These are phyloP conservation scores for Lactarius hengduanensis DNA, from an alignment of 768 basidiomycete genomes.

Conservation along the genomic window DNA sequence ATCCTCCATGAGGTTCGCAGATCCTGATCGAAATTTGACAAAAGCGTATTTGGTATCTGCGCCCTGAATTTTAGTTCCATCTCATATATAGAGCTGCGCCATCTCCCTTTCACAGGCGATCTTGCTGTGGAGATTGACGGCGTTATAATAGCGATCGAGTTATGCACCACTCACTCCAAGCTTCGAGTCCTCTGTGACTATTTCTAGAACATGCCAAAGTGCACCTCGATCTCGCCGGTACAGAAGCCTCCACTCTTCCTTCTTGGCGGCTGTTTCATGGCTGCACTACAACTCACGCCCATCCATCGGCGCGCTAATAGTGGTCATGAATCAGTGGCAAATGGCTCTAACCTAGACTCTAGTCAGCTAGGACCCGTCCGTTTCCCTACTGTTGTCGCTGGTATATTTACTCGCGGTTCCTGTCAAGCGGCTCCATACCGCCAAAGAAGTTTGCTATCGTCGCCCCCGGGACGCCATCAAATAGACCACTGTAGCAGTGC, in stretches of 20 bases:
- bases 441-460: neutral
- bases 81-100: neutral
- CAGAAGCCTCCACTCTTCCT: conserved; percentile 17
- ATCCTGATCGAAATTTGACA: conserved; percentile 13
- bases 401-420: neutral
- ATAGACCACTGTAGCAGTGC: neutral
- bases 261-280: conserved; percentile 18
- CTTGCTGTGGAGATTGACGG: conserved; percentile 9
- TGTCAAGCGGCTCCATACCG: neutral
- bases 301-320: neutral
- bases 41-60: conserved; percentile 4
- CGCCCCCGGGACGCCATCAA: conserved; percentile 4
- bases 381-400: neutral
- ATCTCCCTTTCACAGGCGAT: neutral
- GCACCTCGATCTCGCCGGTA: neutral
- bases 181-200: conserved; percentile 19
- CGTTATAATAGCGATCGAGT: conserved; percentile 13
- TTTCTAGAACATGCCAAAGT: conserved; percentile 20
- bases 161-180: conserved; percentile 17
- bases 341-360: neutral
- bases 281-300: neutral
- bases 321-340: neutral
- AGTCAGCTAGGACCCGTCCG: neutral
- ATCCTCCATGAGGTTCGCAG: conserved; percentile 19
- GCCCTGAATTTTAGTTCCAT: conserved; percentile 4